Percentiles rank a stretch among this genome's conserved stretches.
These are phyloP conservation scores for Zasmidium citrigriseum DNA, from an alignment of 2,329 filamentous ascomycete genomes.

Conservation along the genomic window DNA sequence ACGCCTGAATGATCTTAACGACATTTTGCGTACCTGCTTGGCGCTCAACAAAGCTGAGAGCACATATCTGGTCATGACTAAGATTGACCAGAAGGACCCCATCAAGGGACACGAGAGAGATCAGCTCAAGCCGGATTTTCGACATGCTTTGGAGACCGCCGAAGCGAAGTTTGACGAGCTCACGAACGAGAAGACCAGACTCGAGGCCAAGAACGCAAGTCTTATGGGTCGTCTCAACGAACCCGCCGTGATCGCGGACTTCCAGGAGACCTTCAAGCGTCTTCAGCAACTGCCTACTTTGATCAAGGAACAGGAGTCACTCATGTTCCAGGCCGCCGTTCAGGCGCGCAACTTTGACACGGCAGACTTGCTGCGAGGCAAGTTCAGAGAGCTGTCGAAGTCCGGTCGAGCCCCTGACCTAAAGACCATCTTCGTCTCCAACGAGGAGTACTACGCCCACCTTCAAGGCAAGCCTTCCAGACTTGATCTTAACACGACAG, in stretches of 20 bases:
- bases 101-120: background rate
- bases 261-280: background rate
- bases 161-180: background rate
- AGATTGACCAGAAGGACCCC: constrained; percentile 1
- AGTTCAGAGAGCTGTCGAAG: background rate
- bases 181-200: no score
- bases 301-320: background rate
- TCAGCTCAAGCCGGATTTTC: background rate
- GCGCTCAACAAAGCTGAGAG: background rate
- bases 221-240: background rate
- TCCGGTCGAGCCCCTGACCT: background rate
- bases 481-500: background rate
- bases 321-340: background rate
- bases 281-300: background rate
- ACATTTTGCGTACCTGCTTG: background rate
- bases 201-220: background rate
- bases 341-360: background rate
- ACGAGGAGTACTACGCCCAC: background rate
- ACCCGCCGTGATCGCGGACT: background rate
- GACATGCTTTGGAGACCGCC: background rate
- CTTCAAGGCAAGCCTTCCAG: background rate
- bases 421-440: background rate
- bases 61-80: background rate
- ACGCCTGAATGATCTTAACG: background rate
- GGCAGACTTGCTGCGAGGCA: background rate